A percentile compares a stretch with the other conserved stretches of the same genome.
Evolutionary conservation across 192 early-diverging fungal genomes (phyloP).

Genomic region (Helicostylum pulchrum): DNA sequence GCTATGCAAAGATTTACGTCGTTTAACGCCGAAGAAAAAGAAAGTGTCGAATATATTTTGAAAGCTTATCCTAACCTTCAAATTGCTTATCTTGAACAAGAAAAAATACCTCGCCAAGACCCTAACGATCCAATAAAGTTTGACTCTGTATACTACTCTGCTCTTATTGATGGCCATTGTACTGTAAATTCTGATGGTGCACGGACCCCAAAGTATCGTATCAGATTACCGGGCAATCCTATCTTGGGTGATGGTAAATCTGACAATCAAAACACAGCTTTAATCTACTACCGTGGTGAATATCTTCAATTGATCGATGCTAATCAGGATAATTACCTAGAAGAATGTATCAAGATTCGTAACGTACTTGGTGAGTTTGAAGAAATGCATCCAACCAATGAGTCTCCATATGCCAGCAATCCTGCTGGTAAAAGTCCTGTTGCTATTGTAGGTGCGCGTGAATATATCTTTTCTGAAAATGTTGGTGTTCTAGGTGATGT

Average conservation of each 20-base stretch:
- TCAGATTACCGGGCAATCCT: conserved; percentile 79
- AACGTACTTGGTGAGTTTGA: conserved; percentile 87
- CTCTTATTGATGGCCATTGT: conserved; percentile 79
- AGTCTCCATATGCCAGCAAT: conserved; percentile 69
- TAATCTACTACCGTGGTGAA: conserved; percentile 85
- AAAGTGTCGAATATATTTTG: conserved; percentile 71
- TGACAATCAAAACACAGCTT: conserved; percentile 85
- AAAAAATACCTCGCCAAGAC: conserved; percentile 25
- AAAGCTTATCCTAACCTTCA: conserved; percentile 75
- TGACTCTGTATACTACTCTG: conserved; percentile 51
- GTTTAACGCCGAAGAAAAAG: conserved; percentile 75
- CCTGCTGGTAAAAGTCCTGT: conserved; percentile 57
- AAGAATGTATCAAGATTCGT: conserved; percentile 85
- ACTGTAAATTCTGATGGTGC: conserved; percentile 61
- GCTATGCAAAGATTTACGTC: conserved; percentile 81
- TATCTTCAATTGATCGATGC: conserved; percentile 86
- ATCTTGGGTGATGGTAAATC: conserved; percentile 93
- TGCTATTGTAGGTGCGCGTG: conserved; percentile 83
- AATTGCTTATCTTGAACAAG: conserved; percentile 77
- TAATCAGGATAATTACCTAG: conserved; percentile 91
- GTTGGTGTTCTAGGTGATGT: conserved; percentile 83
- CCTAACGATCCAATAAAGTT: not conserved
- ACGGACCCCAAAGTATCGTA: conserved; percentile 73
- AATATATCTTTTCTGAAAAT: conserved; percentile 87
- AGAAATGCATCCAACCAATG: conserved; percentile 57